Evolutionary conservation across 192 early-diverging fungal genomes (phyloP), one percentile per base, ranked within the genome.

Genomic region (Piromyces finnis): DNA sequence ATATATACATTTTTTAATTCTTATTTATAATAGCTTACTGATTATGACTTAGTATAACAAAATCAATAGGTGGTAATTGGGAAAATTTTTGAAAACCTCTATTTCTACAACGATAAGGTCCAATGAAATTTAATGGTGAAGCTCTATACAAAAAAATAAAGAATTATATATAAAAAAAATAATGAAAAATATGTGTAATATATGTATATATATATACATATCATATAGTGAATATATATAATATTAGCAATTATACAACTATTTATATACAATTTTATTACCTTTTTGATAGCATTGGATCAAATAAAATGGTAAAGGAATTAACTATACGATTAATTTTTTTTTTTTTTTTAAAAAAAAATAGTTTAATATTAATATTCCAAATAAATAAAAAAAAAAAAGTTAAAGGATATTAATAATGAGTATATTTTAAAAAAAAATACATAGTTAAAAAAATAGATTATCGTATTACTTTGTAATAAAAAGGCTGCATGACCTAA

Each of bases 1-100:
- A 39, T 15, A 39, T 15, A 39, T 15, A 39, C 7, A 39, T 39
- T 15, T 15, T 15, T 15, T 15, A 15, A 12, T 15, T 15, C 17
- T 22, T 51, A 51, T 14, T 22, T 22, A 5, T 51, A 51, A 51
- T 5, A 51, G 15, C 22, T 51, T 15, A 80, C 81, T 96, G 95
- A 83, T 95, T 95, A 83, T 96, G 95, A 32, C 88, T 90, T 29
- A 96, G 89, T 12, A 95, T 84, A 13, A 96, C 89, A 3, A 89
- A 87, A 79, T 95, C 94, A 39, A 95, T 86, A 7, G 85, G 84
- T 0, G 92, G 91, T 28, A 94, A 82, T 17, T 92, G 91, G 4
- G 41, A 51, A 51, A 51, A 51, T 22, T 18, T 51, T 22, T 51
- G 3, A 13, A 51, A 51, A 51, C 41, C 41, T 51, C 41, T 51